Conservation (phyloP, 2,329 filamentous ascomycete species). For the Allantophomopsis lycopodina region DNA sequence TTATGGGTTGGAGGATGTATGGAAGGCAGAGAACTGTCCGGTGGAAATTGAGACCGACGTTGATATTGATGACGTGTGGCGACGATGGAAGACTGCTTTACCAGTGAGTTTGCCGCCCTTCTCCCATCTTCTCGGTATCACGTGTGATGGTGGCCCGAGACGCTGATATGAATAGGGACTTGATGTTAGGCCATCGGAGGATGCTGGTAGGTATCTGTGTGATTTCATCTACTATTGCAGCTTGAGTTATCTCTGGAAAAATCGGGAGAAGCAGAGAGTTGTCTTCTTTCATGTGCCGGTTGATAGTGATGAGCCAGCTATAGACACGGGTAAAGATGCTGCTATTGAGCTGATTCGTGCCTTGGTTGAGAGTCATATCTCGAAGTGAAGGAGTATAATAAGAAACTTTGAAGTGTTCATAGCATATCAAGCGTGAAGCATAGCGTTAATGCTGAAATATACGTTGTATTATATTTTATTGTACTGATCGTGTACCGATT, state of each 20-base stretch:
- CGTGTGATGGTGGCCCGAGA: too few relatives aligned
- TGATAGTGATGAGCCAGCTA: conserved; percentile 31
- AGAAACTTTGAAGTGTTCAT: too few relatives aligned
- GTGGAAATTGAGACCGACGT: conserved; percentile 41
- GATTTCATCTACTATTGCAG: conserved; percentile 69
- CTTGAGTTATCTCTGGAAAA: conserved; percentile 39
- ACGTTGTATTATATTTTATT: too few relatives aligned
- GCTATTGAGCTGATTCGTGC: conserved; percentile 39
- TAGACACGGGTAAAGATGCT: conserved; percentile 36
- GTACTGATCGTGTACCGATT: too few relatives aligned
- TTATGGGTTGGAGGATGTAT: conserved; percentile 24
- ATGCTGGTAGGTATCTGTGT: conserved; percentile 62
- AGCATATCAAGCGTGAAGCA: too few relatives aligned
- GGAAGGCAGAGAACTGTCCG: conserved; percentile 40
- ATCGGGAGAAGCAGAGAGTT: conserved; percentile 32
- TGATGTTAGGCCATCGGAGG: conserved; percentile 46
- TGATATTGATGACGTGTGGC: conserved; percentile 41
- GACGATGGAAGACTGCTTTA: conserved; percentile 36
- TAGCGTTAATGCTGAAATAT: too few relatives aligned
- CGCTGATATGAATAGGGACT: conserved; percentile 16
- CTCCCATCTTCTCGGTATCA: background rate
- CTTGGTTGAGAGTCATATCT: conserved; percentile 28
- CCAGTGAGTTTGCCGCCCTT: conserved; percentile 25
- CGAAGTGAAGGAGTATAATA: too few relatives aligned
- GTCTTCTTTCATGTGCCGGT: conserved; percentile 64